A percentile compares a stretch with the other conserved stretches of the same genome.
Evolutionary conservation across 306 rosid genomes (phyloP).

Genomic region (Cotoneaster glaucophyllus): DNA sequence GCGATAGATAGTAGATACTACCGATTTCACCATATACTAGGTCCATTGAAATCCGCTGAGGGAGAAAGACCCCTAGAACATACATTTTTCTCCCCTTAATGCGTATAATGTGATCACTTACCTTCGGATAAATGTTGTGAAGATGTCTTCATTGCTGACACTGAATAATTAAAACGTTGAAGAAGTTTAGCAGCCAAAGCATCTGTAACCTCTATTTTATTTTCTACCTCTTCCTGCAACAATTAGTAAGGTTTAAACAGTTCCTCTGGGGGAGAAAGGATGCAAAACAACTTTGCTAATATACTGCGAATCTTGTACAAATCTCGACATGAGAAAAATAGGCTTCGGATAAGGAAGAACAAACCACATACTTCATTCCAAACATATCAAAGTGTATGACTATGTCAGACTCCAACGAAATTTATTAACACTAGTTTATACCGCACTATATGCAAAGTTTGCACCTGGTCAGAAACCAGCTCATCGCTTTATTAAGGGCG

Average conservation of each 20-base stretch:
- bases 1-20: not conserved
- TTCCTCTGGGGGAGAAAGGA: not conserved
- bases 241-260: slow-evolving; percentile 1
- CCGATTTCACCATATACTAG: not conserved
- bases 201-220: slow-evolving; percentile 74
- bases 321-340: not conserved
- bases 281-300: not conserved
- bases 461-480: not conserved
- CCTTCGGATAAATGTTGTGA: slow-evolving; percentile 92
- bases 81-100: not conserved
- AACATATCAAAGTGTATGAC: not conserved
- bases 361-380: not conserved
- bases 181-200: slow-evolving; percentile 81
- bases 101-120: slow-evolving; percentile 14
- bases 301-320: not conserved
- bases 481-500: not conserved
- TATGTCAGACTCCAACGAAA: not conserved
- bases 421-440: not conserved
- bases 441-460: not conserved
- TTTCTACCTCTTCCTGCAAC: slow-evolving; percentile 80
- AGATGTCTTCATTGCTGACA: slow-evolving; percentile 66
- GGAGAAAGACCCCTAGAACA: not conserved
- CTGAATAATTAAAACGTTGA: slow-evolving; percentile 74
- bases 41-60: not conserved
- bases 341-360: not conserved